phyloP scores from a whole-genome alignment of 2,329 filamentous ascomycete genomes.

The Trichoderma endophyticum region DNA sequence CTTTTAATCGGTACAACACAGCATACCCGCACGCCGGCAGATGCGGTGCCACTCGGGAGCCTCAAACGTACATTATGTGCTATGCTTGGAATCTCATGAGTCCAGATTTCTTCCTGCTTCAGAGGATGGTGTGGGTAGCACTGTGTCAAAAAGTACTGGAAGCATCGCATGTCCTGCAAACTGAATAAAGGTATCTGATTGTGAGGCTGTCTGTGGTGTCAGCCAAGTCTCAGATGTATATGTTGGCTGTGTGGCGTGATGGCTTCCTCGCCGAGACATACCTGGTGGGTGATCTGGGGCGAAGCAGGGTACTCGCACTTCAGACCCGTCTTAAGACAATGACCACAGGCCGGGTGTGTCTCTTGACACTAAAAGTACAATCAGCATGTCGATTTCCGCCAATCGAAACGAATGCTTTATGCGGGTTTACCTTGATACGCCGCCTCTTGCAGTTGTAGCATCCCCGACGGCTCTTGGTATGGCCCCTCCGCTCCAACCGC shows the following conservation, averaged over 20 bases:
- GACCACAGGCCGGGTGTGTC: conserved; percentile 59
- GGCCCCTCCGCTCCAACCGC: conserved; percentile 55
- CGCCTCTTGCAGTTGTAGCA: conserved; percentile 67
- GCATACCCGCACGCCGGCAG: background rate
- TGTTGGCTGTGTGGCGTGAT: background rate
- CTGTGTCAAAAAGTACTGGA: conserved; percentile 62
- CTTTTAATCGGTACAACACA: too few species aligned
- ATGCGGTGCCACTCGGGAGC: background rate
- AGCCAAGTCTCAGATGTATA: background rate
- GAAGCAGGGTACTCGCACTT: conserved; percentile 59
- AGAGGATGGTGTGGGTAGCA: conserved; percentile 64
- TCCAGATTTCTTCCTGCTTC: conserved; percentile 64
- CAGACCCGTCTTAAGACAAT: conserved; percentile 60
- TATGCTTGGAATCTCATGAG: conserved; percentile 62
- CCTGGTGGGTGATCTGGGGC: conserved; percentile 51
- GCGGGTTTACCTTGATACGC: conserved; percentile 54
- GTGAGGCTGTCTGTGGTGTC: conserved; percentile 42
- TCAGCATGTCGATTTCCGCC: background rate
- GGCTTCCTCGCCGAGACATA: conserved; percentile 26
- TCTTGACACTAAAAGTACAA: conserved; percentile 58
- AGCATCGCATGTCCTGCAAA: conserved; percentile 64
- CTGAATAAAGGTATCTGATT: conserved; percentile 58
- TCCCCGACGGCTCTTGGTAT: conserved; percentile 63
- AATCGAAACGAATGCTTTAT: background rate
- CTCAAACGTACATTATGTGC: conserved; percentile 56